These are phyloP conservation scores for Macrolepiota albuminosa DNA, from an alignment of 768 basidiomycete species.

Conservation along the genomic window DNA sequence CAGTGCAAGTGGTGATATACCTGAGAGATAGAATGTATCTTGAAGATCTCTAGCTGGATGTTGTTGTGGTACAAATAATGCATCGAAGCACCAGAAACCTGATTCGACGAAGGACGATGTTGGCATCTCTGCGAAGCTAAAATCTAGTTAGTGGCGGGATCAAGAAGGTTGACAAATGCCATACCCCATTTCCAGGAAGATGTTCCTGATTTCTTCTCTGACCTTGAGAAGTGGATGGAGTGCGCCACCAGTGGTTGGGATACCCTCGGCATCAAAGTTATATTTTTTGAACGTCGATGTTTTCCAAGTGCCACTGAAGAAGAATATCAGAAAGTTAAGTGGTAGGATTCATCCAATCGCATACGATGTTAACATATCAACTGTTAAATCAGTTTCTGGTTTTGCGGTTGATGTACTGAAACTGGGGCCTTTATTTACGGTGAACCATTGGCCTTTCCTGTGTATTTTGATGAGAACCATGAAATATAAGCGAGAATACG, in stretches of 20 bases:
- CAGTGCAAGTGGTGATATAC: conserved; percentile 32
- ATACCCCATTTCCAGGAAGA: conserved; percentile 99
- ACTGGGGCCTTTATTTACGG: conserved; percentile 74
- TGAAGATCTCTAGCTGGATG: conserved; percentile 97
- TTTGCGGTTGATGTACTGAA: conserved; percentile 92
- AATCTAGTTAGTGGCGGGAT: background rate
- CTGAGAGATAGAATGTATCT: conserved; percentile 98
- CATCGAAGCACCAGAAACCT: conserved; percentile 99
- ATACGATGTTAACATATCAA: conserved; percentile 90
- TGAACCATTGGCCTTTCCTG: conserved; percentile 96
- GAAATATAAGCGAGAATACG: background rate
- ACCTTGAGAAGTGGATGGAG: conserved; percentile 97
- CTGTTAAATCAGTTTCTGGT: conserved; percentile 94
- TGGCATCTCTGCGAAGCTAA: conserved; percentile 97
- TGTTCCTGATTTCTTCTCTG: conserved; percentile 93
- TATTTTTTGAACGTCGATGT: conserved; percentile 93
- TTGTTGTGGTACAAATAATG: conserved; percentile 97
- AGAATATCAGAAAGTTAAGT: background rate
- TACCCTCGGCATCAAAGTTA: conserved; percentile 96
- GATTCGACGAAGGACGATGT: conserved; percentile 95
- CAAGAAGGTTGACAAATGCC: conserved; percentile 17
- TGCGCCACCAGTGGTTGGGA: conserved; percentile 84
- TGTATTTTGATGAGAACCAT: conserved; percentile 3
- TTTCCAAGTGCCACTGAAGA: conserved; percentile 86
- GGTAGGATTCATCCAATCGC: conserved; percentile 21